Base-by-base conservation (phyloP, 768 basidiomycete species). In the Wakefieldia striispora region DNA sequence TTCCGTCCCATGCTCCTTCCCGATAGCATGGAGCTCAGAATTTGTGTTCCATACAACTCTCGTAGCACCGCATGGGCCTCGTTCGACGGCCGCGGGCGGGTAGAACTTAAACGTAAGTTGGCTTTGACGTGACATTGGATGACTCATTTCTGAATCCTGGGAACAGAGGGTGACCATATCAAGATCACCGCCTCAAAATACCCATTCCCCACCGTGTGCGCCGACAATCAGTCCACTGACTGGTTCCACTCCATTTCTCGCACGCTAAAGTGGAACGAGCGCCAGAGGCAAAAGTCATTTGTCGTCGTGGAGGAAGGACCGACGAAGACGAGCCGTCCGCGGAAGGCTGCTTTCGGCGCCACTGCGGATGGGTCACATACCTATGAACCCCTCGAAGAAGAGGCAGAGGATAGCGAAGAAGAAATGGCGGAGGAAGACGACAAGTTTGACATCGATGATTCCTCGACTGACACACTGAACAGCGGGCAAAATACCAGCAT, bases 21-120 rank as follows among this genome's bases (percentile, higher is more conserved):
- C 7, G 97, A 99, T 64, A 95, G 88, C 62, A 97, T 98, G 93
- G 95, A 98, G 62, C 77, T 99, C 34, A 84, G 97, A 4, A 91
- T 99, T 29, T 97, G 95, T 60, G 97, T 99, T n/a, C 97, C 97
- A 9, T 98, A 92, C 74, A 97, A 98, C 69, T 97, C 94, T 20
- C 77, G 97, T 39, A 95, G 93, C 62, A 99, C 95, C 0, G 97
- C 97, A 8, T 99, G 97, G 97, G 97, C 91, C 9, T 95, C 92
- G 19, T 99, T 99, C 65, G 97, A 99, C 63, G 97, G 97, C 19
- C 84, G 97, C 39, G 97, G 97, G 1, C 81, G 97, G 29, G 89
- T 99, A 12, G 97, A 99, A 70, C 75, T 98, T 20, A 90, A 90
- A 70, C 97, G 95, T 95, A 62, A 63, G 91, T 76, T 27, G 14